A percentile compares a stretch with the other conserved stretches of the same genome.
Conservation (phyloP, 257 asterid genomes). For the Nicotiana otophora region DNA sequence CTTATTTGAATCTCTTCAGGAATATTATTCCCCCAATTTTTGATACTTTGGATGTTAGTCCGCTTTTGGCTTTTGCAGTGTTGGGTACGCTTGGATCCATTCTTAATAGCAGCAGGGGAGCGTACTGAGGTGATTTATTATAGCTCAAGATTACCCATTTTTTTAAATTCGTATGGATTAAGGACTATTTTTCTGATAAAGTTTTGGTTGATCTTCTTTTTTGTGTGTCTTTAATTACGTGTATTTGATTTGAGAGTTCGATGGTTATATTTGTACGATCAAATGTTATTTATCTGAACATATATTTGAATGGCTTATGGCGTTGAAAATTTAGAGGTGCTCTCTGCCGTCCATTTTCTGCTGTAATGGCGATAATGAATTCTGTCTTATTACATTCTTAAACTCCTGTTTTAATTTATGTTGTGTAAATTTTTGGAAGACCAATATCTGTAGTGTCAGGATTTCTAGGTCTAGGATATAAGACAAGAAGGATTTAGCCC, state of each 20-base stretch:
- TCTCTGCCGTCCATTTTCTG: too few relatives aligned
- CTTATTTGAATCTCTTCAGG: slow-evolving; percentile 83
- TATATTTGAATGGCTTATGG: background rate
- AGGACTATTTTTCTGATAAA: too few relatives aligned
- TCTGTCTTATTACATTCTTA: background rate
- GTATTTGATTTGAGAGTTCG: background rate
- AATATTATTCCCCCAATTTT: slow-evolving; percentile 80
- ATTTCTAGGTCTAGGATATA: too few relatives aligned
- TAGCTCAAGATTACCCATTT: background rate
- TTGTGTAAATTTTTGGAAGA: too few relatives aligned
- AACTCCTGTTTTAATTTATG: too few relatives aligned
- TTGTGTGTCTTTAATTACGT: background rate
- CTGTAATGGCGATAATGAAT: background rate
- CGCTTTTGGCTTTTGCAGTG: slow-evolving; percentile 80
- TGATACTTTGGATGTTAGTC: slow-evolving; percentile 77
- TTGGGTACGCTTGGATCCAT: slow-evolving; percentile 74
- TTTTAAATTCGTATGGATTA: background rate
- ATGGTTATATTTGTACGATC: background rate
- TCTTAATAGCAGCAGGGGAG: slow-evolving; percentile 49
- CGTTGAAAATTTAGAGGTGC: too few relatives aligned
- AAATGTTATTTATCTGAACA: background rate
- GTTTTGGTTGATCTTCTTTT: too few relatives aligned
- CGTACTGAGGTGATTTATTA: slow-evolving; percentile 23
- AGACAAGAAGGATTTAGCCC: background rate
- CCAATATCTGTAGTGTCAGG: too few relatives aligned